Evolutionary conservation across 2,329 filamentous ascomycete species (phyloP).

Genomic region (Colletotrichum lindemuthianum): DNA sequence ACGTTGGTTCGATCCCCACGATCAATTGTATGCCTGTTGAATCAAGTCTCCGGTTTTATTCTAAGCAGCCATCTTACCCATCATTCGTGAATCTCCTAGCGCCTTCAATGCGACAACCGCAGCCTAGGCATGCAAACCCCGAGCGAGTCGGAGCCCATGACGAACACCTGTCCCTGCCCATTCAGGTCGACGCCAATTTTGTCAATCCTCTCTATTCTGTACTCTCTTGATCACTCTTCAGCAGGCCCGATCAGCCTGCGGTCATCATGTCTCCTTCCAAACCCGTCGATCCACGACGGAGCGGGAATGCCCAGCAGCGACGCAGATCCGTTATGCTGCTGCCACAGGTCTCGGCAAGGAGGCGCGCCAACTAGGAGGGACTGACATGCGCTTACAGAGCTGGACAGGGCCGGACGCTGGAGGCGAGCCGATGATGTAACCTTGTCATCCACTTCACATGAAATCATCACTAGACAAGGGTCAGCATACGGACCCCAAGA

Average conservation of each 20-base stretch:
- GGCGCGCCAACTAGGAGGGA: constrained; percentile 18
- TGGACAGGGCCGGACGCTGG: constrained; percentile 20
- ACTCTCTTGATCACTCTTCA: constrained; percentile 3
- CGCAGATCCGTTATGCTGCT: constrained; percentile 4
- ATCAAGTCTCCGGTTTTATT: constrained; percentile 16
- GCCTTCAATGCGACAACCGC: constrained; percentile 8
- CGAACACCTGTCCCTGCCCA: constrained; percentile 5
- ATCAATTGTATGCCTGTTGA: neutral
- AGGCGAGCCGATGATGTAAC: constrained; percentile 31
- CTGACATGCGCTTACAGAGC: constrained; percentile 12
- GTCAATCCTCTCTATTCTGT: neutral
- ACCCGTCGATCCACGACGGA: constrained; percentile 10
- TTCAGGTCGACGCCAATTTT: constrained; percentile 4
- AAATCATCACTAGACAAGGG: constrained; percentile 69
- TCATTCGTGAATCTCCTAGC: constrained; percentile 15
- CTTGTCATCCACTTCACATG: constrained; percentile 64
- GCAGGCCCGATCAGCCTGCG: constrained; percentile 11
- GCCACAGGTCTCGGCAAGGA: constrained; percentile 15
- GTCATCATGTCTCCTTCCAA: constrained; percentile 6
- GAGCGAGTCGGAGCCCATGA: neutral
- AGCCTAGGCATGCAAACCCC: constrained; percentile 5
- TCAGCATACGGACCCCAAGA: constrained; percentile 36
- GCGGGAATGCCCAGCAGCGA: constrained; percentile 11
- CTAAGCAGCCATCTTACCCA: neutral
- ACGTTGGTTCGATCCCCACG: no score